Base-by-base conservation (phyloP, 371 early-diverging fungal species). In the Lichtheimia corymbifera region DNA sequence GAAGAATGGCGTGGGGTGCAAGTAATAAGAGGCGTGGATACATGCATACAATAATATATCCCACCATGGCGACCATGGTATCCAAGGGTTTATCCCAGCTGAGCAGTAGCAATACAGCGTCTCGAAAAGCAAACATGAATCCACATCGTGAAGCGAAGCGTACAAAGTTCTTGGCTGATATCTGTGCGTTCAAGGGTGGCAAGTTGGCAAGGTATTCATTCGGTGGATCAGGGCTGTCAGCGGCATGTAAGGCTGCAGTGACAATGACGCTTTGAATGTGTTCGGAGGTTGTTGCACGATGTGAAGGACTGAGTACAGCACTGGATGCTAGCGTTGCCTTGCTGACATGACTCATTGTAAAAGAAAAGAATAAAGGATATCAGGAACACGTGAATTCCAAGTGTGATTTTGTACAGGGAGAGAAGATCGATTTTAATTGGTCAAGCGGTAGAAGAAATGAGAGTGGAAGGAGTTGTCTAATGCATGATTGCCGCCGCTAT, bases 401-500 rank as follows among this genome's bases (percentile, higher is more conserved):
- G 35, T n/a, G 5, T 9, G 35, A 35, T 6, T 9, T 6, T 9
- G 35, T 9, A 22, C 22, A 1, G 22, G 22, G 22, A 22, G 22
- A 22, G 2, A 22, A 22, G 11, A 11, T 35, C 35, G 35, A 9
- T 35, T 35, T 35, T 35, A 35, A 35, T 35, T 35, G 35, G 35
- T 9, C 9, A 35, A 35, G 35, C 35, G 35, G 35, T 35, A 11
- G 11, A 11, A 35, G 35, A 35, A 35, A 35, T 35, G 35, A 35
- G 58, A 90, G 91, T 1, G 90, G 91, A 64, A 90, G 91, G 49
- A 18, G 49, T 18, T 49, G n/a, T 42, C 50, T 57, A 12, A 30
- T 58, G 42, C 59, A 64, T 45, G 51, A 73, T 63, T 17, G 66
- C 55, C 12, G 71, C 64, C 12, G 71, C 64, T 30, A 62, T 65